Base-by-base conservation (phyloP, 768 basidiomycete genomes). In the Kwoniella pini region DNA sequence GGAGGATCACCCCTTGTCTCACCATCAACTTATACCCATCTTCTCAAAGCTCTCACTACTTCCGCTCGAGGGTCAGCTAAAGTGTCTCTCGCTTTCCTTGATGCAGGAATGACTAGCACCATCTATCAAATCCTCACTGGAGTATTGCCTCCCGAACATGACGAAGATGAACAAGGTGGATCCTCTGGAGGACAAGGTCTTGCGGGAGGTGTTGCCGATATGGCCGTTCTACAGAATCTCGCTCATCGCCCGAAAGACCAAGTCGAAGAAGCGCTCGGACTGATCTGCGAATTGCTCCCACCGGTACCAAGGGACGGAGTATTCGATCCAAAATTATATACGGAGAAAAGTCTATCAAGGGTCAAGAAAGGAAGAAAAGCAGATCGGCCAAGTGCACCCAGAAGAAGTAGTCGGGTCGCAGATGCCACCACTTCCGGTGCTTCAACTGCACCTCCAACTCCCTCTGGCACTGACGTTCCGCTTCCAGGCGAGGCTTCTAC, bases 181-280 rank as follows among this genome's bases (percentile, higher is more conserved):
- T 86, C 84, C 0, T 77, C 66, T 6, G 82, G 81, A 26, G 87
- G 88, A 0, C 90, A 92, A 77, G 90, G 90, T 11, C 80, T 93
- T 1, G 89, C 90, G 27, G 91, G 90, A 44, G 90, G 91, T 27
- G 80, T 94, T 3, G 92, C 91, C 17, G 94, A 97, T 75, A 93
- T 98, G 91, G 88, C 91, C 6, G 91, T 99, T 26, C 91, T 97
- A 87, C 91, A 98, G 80, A 98, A 95, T 77, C 81, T 99, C 44
- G 92, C 92, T 0, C 93, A 97, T 77, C 84, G 93, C 27, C 90
- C 96, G 3, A 98, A 98, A 80, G 96, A 99, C 61, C 94, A 97
- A 76, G 86, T 98, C 4, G 94, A 97, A 79, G 96, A 99, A 79
- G 87, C 90, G 0, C 81, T 99, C 36, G 88, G 88, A 63, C 83